phyloP scores from a whole-genome alignment of 306 rosid species.

The Alnus rubra region DNA sequence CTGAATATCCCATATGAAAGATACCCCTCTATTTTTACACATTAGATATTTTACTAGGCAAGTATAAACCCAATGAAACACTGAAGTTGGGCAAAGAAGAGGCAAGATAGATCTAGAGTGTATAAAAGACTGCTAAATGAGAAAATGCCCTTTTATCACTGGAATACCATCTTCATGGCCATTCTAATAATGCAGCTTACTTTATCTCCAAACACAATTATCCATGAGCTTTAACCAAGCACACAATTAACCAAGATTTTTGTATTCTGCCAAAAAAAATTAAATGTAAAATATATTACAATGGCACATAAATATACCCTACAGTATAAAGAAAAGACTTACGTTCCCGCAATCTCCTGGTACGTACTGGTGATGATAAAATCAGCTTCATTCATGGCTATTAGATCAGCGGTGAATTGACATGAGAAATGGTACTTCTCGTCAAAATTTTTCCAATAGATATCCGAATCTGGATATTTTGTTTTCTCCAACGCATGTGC shows the following conservation, averaged over 20 bases:
- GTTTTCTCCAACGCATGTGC: slow-evolving; percentile 97
- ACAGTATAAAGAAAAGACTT: slow-evolving; percentile 38
- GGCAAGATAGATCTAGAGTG: no score
- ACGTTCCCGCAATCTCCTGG: slow-evolving; percentile 98
- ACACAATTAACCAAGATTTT: neutral
- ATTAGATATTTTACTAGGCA: no score
- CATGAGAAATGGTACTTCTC: slow-evolving; percentile 90
- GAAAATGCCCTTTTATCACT: neutral
- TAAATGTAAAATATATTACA: neutral
- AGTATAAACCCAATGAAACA: no score
- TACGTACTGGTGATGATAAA: slow-evolving; percentile 96
- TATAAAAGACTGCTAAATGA: no score
- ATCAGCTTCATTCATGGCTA: slow-evolving; percentile 94
- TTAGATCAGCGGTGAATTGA: slow-evolving; percentile 90
- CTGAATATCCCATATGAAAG: no score
- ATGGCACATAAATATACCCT: neutral
- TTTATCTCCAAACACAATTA: slow-evolving; percentile 17
- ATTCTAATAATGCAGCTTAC: neutral
- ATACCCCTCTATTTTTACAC: no score
- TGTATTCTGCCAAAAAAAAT: neutral
- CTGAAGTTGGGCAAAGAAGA: no score
- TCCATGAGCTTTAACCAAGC: neutral
- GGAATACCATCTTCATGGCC: neutral
- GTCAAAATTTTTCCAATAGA: slow-evolving; percentile 83
- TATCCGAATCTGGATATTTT: slow-evolving; percentile 87